These are phyloP conservation scores for Micractinium conductrix DNA, from an alignment of 139 green algal species.

Conservation along the genomic window DNA sequence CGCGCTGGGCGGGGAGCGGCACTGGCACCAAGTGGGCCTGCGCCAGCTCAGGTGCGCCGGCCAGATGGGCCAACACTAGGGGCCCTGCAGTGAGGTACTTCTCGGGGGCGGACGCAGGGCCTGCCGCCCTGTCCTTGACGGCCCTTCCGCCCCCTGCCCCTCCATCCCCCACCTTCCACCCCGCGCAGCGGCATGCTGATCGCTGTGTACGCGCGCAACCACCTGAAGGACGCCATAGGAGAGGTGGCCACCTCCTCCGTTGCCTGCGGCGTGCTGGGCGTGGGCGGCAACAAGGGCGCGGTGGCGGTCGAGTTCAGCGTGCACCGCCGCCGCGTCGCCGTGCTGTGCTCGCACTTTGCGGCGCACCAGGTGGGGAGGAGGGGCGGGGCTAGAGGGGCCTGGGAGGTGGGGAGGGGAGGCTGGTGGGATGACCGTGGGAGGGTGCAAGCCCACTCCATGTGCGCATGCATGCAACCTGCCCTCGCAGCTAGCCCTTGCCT, in stretches of 20 bases:
- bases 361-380: constrained; percentile 81
- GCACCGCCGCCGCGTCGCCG: constrained; percentile 73
- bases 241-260: constrained; percentile 75
- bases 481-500: too few species aligned
- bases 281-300: constrained; percentile 96
- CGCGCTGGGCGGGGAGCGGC: constrained; percentile 44
- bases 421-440: not conserved
- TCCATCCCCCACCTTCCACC: too few species aligned
- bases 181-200: constrained; percentile 71
- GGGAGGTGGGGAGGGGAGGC: not conserved
- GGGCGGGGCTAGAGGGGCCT: not conserved
- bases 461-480: too few species aligned
- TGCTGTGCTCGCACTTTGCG: constrained; percentile 91
- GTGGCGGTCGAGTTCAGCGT: constrained; percentile 87
- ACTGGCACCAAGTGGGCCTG: constrained; percentile 71
- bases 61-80: too few species aligned
- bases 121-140: too few species aligned
- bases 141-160: too few species aligned
- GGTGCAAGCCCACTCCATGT: too few species aligned
- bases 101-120: too few species aligned
- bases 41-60: constrained; percentile 78
- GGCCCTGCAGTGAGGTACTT: too few species aligned
- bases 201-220: constrained; percentile 70
- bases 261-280: constrained; percentile 88
- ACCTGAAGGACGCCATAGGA: constrained; percentile 10